Base-by-base conservation (phyloP, 495 filamentous ascomycete species). In the Staphylotrichum tortipilum region DNA sequence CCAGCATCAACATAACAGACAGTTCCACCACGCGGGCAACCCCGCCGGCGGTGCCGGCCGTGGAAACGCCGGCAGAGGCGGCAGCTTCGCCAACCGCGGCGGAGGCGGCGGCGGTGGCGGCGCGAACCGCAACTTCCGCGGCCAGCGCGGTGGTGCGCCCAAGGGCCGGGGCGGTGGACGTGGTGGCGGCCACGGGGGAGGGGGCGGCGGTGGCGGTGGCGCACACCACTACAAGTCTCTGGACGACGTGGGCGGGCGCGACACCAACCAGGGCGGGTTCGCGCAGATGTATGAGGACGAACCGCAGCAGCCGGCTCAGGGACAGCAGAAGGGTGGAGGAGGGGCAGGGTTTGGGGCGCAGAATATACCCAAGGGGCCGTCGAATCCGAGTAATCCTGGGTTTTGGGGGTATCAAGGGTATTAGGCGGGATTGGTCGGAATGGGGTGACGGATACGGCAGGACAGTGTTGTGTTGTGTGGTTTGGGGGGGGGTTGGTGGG, bases 161-260 rank as follows among this genome's bases (percentile, higher is more conserved):
- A 55, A 47, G 28, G 57, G 59, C 9, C 59, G 63, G 12, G 49
- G 64, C 30, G 67, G 64, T 36, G 69, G 64, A 31, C 58, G 64
- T 7, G 39, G 53, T 31, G 54, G 56, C 31, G 38, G 34, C 30
- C 64, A 61, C 29, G 56, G 55, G 23, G n/a, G n/a, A n/a, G n/a
- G n/a, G n/a, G n/a, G n/a, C n/a, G n/a, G n/a, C n/a, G n/a, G n/a
- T n/a, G n/a, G n/a, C n/a, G n/a, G n/a, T 23, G 52, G 23, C 44
- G 55, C 19, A 7, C 51, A 64, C 36, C 62, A 68, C 39, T 67
- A 67, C 57, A 64, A 62, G 34, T 62, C 58, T 6, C 63, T 68
- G 0, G 70, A 75, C 29, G 71, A 74, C 38, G 52, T 74, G 0
- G 69, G 68, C 2, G 66, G 65, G 19, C 65, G 67, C 7, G 68